phyloP scores from a whole-genome alignment of 768 basidiomycete genomes.

The Rhodotorula kratochvilovae region DNA sequence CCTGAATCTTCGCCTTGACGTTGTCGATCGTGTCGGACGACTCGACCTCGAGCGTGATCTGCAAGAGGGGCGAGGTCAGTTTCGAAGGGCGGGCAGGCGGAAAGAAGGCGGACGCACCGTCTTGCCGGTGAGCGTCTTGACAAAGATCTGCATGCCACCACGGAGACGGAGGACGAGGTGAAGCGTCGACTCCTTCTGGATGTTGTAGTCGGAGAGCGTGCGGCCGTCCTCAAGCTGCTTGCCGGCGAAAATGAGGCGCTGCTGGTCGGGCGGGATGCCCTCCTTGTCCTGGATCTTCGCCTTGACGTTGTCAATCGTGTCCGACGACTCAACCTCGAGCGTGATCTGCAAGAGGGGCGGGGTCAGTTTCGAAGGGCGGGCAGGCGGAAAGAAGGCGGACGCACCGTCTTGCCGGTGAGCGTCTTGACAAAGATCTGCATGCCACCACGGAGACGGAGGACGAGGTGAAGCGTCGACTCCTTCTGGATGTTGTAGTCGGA shows the following conservation, averaged over 20 bases:
- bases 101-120: too few relatives aligned
- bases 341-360: conserved; percentile 55
- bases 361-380: conserved; percentile 61
- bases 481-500: conserved; percentile 78
- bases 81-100: too few relatives aligned
- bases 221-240: conserved; percentile 89
- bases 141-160: too few relatives aligned
- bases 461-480: conserved; percentile 95
- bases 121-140: too few relatives aligned
- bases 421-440: conserved; percentile 81
- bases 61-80: too few relatives aligned
- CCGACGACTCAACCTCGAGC: conserved; percentile 81
- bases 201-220: conserved; percentile 82
- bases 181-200: conserved; percentile 78
- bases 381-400: conserved; percentile 38
- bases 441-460: conserved; percentile 86
- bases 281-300: conserved; percentile 93
- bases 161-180: conserved; percentile 72
- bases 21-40: conserved; percentile 90
- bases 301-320: conserved; percentile 92
- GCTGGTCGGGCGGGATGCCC: conserved; percentile 85
- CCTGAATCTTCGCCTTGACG: conserved; percentile 92
- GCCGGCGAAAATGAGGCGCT: conserved; percentile 83
- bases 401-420: conserved; percentile 30
- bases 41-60: conserved; percentile 88